Base-by-base conservation (phyloP, 2,329 filamentous ascomycete genomes). In the Coleophoma crateriformis region DNA sequence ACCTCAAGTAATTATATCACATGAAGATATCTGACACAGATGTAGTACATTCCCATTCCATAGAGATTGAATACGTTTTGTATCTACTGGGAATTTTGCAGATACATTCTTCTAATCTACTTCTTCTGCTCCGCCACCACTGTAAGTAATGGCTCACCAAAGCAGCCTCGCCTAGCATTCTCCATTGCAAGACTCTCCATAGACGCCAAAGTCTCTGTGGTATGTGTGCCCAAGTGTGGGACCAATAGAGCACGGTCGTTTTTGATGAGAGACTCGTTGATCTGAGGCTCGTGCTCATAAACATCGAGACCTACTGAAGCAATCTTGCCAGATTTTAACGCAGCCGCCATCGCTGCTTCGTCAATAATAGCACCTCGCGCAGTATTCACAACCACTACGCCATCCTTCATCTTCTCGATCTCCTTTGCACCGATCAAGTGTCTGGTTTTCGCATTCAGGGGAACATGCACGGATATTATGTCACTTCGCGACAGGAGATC, bases 361-460 rank as follows among this genome's bases (percentile, higher is more conserved):
- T 92, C 85, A 58, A 92, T 85, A 51, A 92, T 79, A 33, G 85
- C 85, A 27, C 88, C 88, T 17, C 88, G 81, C 8, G 88, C 87
- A 1, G 88, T 90, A 69, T 92, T 94, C 60, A 92, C 76, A 19
- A 94, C 77, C 32, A 90, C 76, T 15, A 88, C 78, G 45, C 85
- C 87, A n/a, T 72, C 71, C 65, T 91, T 92, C 87, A 91, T 91
- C 60, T 81, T 78, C 43, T 71, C 72, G 62, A 92, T 88, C 61
- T 92, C 80, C 0, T 70, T 62, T 7, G 73, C 77, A 35, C 81
- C 82, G 60, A 92, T 88, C 58, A 85, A 84, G 64, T 91, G 86
- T 22, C 77, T 78, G 2, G 88, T 92, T 0, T 67, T 68, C 6
- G 67, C 52, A 63, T 91, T 91, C 53, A 92, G 70, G 3, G 88